Percentiles rank a stretch among this genome's conserved stretches.
These are phyloP conservation scores for Lipomyces yamadae DNA, from an alignment of 805 yeast species.

Conservation along the genomic window DNA sequence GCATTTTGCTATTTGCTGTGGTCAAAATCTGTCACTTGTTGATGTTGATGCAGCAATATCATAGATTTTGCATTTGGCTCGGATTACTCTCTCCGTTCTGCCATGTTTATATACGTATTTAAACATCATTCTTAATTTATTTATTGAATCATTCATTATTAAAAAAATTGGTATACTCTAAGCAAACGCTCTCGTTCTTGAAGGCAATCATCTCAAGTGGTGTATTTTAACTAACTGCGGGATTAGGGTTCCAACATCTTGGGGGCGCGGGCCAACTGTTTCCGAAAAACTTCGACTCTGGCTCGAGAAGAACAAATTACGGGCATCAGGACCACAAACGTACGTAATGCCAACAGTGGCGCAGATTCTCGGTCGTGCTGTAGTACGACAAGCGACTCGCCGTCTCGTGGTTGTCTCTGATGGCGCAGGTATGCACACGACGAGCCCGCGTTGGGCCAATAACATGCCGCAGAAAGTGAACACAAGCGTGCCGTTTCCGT, in stretches of 20 bases:
- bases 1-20: background rate
- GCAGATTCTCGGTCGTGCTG: background rate
- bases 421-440: conserved; percentile 27
- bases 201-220: no score
- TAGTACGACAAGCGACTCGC: background rate
- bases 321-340: background rate
- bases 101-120: no score
- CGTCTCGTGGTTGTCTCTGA: background rate
- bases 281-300: background rate
- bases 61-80: no score
- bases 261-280: background rate
- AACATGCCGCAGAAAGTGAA: conserved; percentile 16
- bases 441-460: conserved; percentile 16
- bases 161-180: no score
- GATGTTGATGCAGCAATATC: no score
- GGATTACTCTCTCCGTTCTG: no score
- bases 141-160: no score
- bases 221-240: no score
- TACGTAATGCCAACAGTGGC: conserved; percentile 2
- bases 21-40: background rate
- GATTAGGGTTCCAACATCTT: no score
- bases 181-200: no score
- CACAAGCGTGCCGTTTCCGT: conserved; percentile 5
- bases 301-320: background rate
- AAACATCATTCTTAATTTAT: no score